Evolutionary conservation across 306 rosid genomes (phyloP), one percentile per base, ranked within the genome.

Genomic region (Alnus rubra): DNA sequence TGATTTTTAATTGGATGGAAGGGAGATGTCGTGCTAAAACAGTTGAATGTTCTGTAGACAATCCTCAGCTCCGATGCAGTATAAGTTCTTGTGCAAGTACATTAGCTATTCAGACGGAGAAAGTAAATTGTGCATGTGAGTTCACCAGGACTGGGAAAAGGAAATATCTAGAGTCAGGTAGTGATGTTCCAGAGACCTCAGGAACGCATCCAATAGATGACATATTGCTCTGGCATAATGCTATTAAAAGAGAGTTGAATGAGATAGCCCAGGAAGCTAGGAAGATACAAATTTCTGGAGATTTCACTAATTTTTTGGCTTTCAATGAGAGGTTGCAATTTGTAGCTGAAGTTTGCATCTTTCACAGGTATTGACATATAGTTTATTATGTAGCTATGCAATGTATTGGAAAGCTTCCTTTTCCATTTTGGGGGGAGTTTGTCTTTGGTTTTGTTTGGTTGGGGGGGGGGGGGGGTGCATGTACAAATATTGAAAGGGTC

Each of bases 141-240:
- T 76, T 82, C 64, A 79, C 90, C 16, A 81, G 84, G 76, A 88
- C 82, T 39, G 96, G 99, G 62, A 93, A 96, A 90, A 84, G 98
- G 88, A 93, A 93, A 88, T 79, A 86, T 86, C 73, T 82, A 78
- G 96, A 87, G 81, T 87, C 92, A 65, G 60, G 79, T 86, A 74
- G 44, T 15, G 98, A 89, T 79, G 77, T 69, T 82, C 87, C 86
- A 56, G 92, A 89, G 80, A 64, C 72, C 77, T 75, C 67, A 74
- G 97, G 75, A 73, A 81, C 81, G 15, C 97, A 91, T 84, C 99
- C 98, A 19, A 96, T 96, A 63, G 89, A 96, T 87, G 98, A 93
- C 82, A 96, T 91, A 84, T 86, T 93, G 87, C 91, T 91, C 68
- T 96, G 99, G 99, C 99, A 96, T 88, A 91, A 91, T 86, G 99